Evolutionary conservation across 768 basidiomycete genomes (phyloP), one percentile per base, ranked within the genome.

Genomic region (Amanita pallidorosea): DNA sequence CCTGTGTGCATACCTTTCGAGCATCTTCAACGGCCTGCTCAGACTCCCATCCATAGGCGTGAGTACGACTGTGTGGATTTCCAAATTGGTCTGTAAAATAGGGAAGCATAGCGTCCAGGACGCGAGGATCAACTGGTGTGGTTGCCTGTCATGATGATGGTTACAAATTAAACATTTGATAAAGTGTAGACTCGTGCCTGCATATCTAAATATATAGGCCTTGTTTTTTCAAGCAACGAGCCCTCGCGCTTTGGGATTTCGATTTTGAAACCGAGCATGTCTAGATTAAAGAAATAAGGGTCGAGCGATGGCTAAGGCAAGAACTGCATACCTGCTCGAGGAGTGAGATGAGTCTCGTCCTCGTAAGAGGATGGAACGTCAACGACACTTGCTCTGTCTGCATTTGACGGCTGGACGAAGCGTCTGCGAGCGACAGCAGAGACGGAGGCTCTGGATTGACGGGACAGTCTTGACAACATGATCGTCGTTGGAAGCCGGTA

Each of bases 31-130:
- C 89, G 0, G 87, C 96, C 60, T 84, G 76, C 61, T 99, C 96
- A 5, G 95, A 91, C 68, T 99, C 96, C 96, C 96, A 99, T 3
- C 96, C 96, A 65, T 98, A 99, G 1, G 96, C 92, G 67, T 99
- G 96, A 25, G 96, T 98, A 51, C 96, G 81, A 64, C 91, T 94
- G 64, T 98, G 96, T 7, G 96, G 95, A 67, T 98, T 99, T 4
- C 96, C 96, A 61, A 86, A 98, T 64, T 91, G 90, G 64, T 98
- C 90, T 4, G 93, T 95, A 56, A 94, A 69, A 67, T 80, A 97
- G 0, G 96, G 96, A 22, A 99, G 72, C 95, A 98, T 99, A 15
- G 86, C 83, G 67, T 98, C 96, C 51, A 98, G 74, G 4, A 98
- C 96, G 52, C 96, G 81, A 25, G 96, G 96, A 64, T 99, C 96